Evolutionary conservation across 352 stramenopile species (phyloP).

Genomic region (Phytophthora foliorum): DNA sequence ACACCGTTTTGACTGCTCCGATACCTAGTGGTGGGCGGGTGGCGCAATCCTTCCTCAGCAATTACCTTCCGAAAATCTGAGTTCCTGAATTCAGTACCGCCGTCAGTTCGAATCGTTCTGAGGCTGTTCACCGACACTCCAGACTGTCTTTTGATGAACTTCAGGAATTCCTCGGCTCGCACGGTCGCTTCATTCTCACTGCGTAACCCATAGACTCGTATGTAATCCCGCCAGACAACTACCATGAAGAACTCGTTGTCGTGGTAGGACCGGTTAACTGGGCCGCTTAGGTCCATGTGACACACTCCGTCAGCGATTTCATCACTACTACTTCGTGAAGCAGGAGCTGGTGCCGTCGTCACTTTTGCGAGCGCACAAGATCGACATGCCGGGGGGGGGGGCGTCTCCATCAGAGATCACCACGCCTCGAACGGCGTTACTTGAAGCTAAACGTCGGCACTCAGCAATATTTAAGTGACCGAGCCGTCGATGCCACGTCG

Average conservation of each 20-base stretch:
- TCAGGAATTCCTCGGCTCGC: neutral
- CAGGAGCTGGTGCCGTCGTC: too few species aligned
- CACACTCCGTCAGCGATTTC: neutral
- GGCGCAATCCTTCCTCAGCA: neutral
- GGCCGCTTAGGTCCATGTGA: slow-evolving; percentile 3
- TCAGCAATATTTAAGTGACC: too few species aligned
- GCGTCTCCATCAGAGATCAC: too few species aligned
- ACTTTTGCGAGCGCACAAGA: too few species aligned
- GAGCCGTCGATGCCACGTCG: too few species aligned
- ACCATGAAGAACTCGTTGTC: slow-evolving; percentile 6
- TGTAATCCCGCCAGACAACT: neutral
- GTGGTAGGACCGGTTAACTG: neutral
- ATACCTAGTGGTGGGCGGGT: slow-evolving; percentile 9
- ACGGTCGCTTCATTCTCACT: neutral
- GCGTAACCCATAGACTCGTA: neutral
- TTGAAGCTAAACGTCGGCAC: too few species aligned
- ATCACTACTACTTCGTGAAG: too few species aligned
- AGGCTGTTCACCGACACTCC: neutral
- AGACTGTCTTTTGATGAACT: slow-evolving; percentile 1
- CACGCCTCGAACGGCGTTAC: too few species aligned
- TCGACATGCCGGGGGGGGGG: too few species aligned
- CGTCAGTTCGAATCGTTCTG: slow-evolving; percentile 1
- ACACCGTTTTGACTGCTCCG: slow-evolving; percentile 8
- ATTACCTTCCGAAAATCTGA: slow-evolving; percentile 2
- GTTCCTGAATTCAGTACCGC: slow-evolving; percentile 13